A percentile compares a stretch with the other conserved stretches of the same genome.
These are phyloP conservation scores for Kodamaea kaohsiungensis DNA, from an alignment of 805 yeast genomes.

Conservation along the genomic window DNA sequence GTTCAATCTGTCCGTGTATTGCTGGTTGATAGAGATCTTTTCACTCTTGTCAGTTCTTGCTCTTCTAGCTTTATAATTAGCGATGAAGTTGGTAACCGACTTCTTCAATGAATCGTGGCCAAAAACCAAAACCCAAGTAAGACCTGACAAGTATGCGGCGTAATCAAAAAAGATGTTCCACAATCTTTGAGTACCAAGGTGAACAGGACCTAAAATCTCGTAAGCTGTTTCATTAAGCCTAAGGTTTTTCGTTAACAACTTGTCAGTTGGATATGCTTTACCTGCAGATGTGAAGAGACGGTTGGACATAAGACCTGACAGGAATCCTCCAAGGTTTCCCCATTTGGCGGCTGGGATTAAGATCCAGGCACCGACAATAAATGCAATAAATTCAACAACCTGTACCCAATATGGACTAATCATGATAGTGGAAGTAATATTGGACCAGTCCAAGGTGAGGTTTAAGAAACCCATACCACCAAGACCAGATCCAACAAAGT, in stretches of 20 bases:
- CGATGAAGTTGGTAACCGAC: conserved; percentile 9
- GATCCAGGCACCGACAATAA: conserved; percentile 25
- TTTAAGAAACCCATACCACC: conserved; percentile 29
- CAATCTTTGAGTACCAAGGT: conserved; percentile 26
- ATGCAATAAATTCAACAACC: conserved; percentile 24
- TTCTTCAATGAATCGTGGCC: conserved; percentile 16
- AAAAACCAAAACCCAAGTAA: conserved; percentile 24
- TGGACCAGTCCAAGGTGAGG: conserved; percentile 27
- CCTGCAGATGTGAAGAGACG: conserved; percentile 21
- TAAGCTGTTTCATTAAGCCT: conserved; percentile 23
- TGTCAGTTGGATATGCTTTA: conserved; percentile 19
- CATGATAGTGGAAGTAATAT: conserved; percentile 26
- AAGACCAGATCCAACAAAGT: conserved; percentile 27
- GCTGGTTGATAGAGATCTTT: conserved; percentile 15
- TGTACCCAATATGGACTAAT: conserved; percentile 28
- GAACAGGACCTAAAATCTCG: conserved; percentile 21
- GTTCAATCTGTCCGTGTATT: conserved; percentile 44
- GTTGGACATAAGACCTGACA: conserved; percentile 26
- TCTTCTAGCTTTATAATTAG: conserved; percentile 11
- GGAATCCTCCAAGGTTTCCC: conserved; percentile 19
- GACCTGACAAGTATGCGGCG: conserved; percentile 25
- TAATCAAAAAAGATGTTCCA: conserved; percentile 30
- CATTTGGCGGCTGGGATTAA: conserved; percentile 27
- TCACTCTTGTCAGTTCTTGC: conserved; percentile 6
- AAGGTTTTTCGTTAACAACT: conserved; percentile 19